Percentiles rank a stretch among this genome's conserved stretches.
Conservation (phyloP, 768 basidiomycete species). For the Boletus eberwhitei region DNA sequence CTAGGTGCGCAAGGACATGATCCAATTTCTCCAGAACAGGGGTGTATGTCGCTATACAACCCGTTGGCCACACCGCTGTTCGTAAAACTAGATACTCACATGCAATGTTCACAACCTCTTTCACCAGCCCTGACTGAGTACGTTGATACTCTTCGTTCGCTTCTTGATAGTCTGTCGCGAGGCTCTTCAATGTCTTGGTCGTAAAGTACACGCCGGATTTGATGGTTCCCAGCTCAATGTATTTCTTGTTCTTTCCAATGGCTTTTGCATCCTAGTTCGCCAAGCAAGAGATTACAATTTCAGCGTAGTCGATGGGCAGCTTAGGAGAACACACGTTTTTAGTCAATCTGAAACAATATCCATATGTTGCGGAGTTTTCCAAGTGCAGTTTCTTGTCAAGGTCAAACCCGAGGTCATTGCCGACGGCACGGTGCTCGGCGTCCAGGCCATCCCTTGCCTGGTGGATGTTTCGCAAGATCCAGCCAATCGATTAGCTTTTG, state of each 20-base stretch:
- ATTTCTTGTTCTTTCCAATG: constrained; percentile 60
- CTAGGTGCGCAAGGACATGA: constrained; percentile 80
- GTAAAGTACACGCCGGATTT: constrained; percentile 91
- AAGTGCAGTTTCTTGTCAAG: constrained; percentile 94
- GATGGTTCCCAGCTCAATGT: constrained; percentile 79
- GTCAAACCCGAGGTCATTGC: constrained; percentile 71
- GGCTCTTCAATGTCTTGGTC: constrained; percentile 66
- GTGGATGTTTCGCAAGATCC: background rate
- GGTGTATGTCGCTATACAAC: constrained; percentile 77
- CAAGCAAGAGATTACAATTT: background rate
- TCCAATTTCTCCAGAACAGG: constrained; percentile 85
- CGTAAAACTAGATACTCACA: constrained; percentile 44
- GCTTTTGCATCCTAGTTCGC: constrained; percentile 69
- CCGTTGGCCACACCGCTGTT: background rate
- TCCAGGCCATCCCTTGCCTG: constrained; percentile 78
- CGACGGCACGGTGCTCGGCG: constrained; percentile 68
- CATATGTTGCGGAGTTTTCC: constrained; percentile 85
- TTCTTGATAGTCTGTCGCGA: constrained; percentile 71
- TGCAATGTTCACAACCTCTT: constrained; percentile 90
- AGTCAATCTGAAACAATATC: constrained; percentile 90
- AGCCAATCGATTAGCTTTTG: background rate
- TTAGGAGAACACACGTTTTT: constrained; percentile 63
- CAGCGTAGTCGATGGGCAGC: background rate
- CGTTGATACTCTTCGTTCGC: constrained; percentile 65
- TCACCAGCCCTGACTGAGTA: constrained; percentile 80